phyloP scores from a whole-genome alignment of 257 asterid genomes.

The Gentiana macrophylla region DNA sequence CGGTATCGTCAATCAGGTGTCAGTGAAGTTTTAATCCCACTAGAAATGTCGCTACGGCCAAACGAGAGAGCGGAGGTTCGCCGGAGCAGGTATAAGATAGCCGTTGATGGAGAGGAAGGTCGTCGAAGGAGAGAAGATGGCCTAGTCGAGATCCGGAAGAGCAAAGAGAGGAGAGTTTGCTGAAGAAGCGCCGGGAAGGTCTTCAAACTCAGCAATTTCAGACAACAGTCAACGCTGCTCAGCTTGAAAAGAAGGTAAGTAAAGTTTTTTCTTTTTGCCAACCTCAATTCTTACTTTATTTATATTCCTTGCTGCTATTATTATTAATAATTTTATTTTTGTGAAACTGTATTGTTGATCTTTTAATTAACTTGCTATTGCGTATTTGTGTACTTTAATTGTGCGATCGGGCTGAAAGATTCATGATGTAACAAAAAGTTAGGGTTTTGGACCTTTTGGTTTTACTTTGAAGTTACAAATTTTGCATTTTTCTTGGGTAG shows the following conservation, averaged over 20 bases:
- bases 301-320: too few species aligned
- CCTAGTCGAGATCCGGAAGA: constrained; percentile 98
- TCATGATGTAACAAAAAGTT: not conserved
- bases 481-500: too few species aligned
- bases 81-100: constrained; percentile 93
- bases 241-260: constrained; percentile 76
- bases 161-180: constrained; percentile 72
- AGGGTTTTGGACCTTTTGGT: too few species aligned
- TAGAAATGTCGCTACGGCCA: constrained; percentile 86
- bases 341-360: not conserved
- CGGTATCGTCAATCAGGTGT: too few species aligned
- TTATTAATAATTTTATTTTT: too few species aligned
- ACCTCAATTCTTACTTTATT: not conserved
- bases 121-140: constrained; percentile 87
- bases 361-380: not conserved
- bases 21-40: too few species aligned
- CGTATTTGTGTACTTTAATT: not conserved
- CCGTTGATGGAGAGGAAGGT: constrained; percentile 95
- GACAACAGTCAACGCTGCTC: constrained; percentile 36
- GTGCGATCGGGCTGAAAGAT: not conserved
- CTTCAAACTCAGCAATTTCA: constrained; percentile 62
- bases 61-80: constrained; percentile 76
- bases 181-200: constrained; percentile 95
- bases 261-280: too few species aligned
- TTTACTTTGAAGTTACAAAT: too few species aligned